phyloP scores from a whole-genome alignment of 179 eudicot species.

The Silene coronaria region DNA sequence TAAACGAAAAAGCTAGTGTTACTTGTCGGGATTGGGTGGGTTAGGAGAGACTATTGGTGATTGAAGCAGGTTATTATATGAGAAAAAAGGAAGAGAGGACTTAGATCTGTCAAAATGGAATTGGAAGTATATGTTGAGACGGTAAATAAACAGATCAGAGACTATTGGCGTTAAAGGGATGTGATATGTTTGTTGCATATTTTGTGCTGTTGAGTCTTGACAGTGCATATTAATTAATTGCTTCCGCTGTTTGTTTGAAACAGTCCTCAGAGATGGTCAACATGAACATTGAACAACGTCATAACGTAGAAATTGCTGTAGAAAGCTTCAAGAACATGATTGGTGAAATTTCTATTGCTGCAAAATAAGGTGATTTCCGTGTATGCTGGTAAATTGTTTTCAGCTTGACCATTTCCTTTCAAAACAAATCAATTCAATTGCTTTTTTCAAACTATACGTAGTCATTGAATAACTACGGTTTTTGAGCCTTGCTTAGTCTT shows the following conservation, averaged over 20 bases:
- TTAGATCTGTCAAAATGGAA: background rate
- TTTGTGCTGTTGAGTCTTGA: background rate
- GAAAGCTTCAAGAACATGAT: conserved; percentile 37
- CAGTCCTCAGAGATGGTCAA: conserved; percentile 47
- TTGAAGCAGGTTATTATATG: background rate
- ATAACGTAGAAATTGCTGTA: conserved; percentile 37
- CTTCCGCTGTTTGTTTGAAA: conserved; percentile 17
- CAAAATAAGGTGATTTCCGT: background rate
- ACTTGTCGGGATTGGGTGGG: background rate
- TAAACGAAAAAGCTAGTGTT: background rate
- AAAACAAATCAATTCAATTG: background rate
- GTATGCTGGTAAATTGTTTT: background rate
- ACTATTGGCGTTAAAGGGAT: background rate
- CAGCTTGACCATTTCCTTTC: background rate
- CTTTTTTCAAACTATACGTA: background rate
- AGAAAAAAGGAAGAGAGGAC: background rate
- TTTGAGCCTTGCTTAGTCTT: too few species aligned
- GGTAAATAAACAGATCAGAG: background rate
- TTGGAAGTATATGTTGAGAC: background rate
- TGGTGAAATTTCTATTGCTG: conserved; percentile 19
- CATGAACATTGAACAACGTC: conserved; percentile 55
- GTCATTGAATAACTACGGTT: too few species aligned
- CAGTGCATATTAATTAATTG: conserved; percentile 12
- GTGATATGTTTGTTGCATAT: background rate
- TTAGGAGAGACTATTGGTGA: background rate